Percentiles rank a stretch among this genome's conserved stretches.
These are phyloP conservation scores for Skeletonema marinoi DNA, from an alignment of 108 stramenopile species.

Conservation along the genomic window DNA sequence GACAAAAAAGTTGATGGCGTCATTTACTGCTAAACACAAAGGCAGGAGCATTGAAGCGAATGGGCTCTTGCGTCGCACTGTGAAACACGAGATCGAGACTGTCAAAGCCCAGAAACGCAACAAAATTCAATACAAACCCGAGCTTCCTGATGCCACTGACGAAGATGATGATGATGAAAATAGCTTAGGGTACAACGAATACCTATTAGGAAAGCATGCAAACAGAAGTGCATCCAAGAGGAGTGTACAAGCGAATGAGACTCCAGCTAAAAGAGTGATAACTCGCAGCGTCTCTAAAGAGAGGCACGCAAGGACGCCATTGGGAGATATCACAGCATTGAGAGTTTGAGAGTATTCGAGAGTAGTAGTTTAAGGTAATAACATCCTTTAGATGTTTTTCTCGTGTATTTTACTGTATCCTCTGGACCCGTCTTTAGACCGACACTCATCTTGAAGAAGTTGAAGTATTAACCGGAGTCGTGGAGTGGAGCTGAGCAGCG, in stretches of 20 bases:
- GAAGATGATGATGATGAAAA: not conserved
- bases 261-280: not conserved
- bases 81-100: not conserved
- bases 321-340: not conserved
- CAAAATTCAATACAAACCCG: not conserved
- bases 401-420: too few species aligned
- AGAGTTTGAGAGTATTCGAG: not conserved
- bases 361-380: too few species aligned
- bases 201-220: not conserved
- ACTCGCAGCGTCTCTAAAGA: not conserved
- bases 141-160: not conserved
- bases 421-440: too few species aligned
- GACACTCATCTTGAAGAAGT: too few species aligned
- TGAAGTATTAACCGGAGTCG: too few species aligned
- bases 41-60: not conserved
- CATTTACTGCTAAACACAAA: conserved; percentile 27
- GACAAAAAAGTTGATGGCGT: conserved; percentile 2
- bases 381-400: too few species aligned
- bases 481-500: too few species aligned
- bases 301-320: not conserved
- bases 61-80: not conserved
- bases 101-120: not conserved
- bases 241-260: not conserved
- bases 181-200: not conserved
- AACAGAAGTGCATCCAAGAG: not conserved